These are phyloP conservation scores for Agastache rugosa DNA, from an alignment of 257 asterid genomes.

Conservation along the genomic window DNA sequence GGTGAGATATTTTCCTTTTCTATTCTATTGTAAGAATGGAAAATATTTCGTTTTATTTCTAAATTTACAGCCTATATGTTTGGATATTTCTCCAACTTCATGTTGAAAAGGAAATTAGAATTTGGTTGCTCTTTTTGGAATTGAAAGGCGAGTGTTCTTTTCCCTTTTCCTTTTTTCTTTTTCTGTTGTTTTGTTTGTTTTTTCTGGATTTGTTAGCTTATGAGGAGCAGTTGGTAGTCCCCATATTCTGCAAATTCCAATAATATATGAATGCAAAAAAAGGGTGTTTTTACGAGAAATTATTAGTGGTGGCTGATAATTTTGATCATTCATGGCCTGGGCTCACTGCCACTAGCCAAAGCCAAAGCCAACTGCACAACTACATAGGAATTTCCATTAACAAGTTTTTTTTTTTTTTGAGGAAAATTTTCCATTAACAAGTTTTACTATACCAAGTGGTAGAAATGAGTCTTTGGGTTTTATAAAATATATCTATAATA, in stretches of 20 bases:
- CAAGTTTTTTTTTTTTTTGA: too few species aligned
- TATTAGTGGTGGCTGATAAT: not conserved
- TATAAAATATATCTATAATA: too few species aligned
- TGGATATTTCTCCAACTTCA: not conserved
- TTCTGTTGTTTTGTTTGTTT: not conserved
- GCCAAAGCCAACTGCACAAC: conserved; percentile 10
- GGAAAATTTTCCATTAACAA: not conserved
- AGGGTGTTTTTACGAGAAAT: conserved; percentile 27
- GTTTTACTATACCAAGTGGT: not conserved
- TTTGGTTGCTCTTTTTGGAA: conserved; percentile 32
- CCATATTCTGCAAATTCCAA: conserved; percentile 55
- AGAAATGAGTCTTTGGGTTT: too few species aligned
- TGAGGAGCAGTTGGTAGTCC: conserved; percentile 47
- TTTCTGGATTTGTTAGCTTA: conserved; percentile 30
- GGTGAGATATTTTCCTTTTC: conserved; percentile 28
- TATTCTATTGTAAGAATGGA: not conserved
- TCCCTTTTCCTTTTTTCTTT: not conserved
- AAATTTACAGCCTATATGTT: conserved; percentile 33
- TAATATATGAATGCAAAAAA: conserved; percentile 21
- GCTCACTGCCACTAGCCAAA: conserved; percentile 10
- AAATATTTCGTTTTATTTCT: conserved; percentile 2
- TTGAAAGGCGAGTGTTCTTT: conserved; percentile 12
- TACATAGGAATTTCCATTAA: not conserved
- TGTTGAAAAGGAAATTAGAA: not conserved
- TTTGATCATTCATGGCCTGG: conserved; percentile 8